Evolutionary conservation across 805 yeast genomes (phyloP).

Genomic region (Candida verbasci): DNA sequence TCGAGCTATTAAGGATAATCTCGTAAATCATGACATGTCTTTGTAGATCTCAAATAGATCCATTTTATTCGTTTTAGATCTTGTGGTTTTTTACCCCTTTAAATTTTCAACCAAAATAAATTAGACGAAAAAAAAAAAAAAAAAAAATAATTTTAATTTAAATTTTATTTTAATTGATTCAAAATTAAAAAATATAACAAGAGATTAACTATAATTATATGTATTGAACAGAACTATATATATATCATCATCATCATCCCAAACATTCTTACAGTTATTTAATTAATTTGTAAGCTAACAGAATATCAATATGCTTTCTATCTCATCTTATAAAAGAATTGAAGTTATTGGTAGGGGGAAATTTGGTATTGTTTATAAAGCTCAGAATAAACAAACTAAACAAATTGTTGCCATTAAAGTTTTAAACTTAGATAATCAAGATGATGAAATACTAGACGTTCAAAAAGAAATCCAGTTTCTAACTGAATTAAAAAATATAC

Average conservation of each 20-base stretch:
- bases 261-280: too few species aligned
- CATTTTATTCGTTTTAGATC: not conserved
- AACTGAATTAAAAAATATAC: constrained; percentile 73
- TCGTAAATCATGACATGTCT: too few species aligned
- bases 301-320: constrained; percentile 13
- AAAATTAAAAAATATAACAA: too few species aligned
- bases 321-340: constrained; percentile 59
- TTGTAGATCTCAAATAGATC: not conserved
- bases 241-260: too few species aligned
- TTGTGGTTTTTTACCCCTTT: not conserved
- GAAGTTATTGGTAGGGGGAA: constrained; percentile 95
- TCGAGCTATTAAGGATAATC: too few species aligned
- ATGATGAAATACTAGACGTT: constrained; percentile 92
- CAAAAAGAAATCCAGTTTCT: constrained; percentile 89
- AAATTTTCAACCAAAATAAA: not conserved
- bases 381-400: constrained; percentile 61
- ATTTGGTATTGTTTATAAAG: constrained; percentile 95
- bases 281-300: not conserved
- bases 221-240: too few species aligned
- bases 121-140: not conserved
- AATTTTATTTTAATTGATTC: too few species aligned
- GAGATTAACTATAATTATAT: too few species aligned
- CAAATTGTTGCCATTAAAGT: constrained; percentile 91
- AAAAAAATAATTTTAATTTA: too few species aligned
- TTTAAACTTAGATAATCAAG: constrained; percentile 84